Evolutionary conservation across 2,329 filamentous ascomycete genomes (phyloP), one percentile per base, ranked within the genome.

Genomic region (Alternaria longipes): DNA sequence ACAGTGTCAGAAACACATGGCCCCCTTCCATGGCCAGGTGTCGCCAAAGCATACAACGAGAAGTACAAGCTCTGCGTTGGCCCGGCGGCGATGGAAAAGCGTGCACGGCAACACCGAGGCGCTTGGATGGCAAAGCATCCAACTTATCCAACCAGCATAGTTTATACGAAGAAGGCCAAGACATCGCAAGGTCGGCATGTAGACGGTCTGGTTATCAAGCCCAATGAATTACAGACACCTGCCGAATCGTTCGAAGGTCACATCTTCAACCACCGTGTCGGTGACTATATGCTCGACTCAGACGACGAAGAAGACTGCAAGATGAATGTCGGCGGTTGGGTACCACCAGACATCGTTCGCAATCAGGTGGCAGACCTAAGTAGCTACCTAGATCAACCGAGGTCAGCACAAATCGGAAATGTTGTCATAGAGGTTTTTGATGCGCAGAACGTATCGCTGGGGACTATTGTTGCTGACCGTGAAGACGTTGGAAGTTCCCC

Each of bases 51-150:
- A 11, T 68, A 65, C 42, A 65, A 58, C n/a, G 8, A 61, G 47
- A 53, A 45, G 45, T 62, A 62, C 16, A 24, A 54, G 9, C 26
- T 47, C n/a, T 42, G 49, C 12, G 28, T 56, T 7, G 42, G 41
- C 22, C 30, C 49, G 56, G 59, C 65, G 14, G 60, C 64, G 0
- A 61, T 64, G 45, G 59, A 65, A 18, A 68, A 68, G 51, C 62
- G 64, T 6, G 59, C 20, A 9, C 46, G 62, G 8, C 46, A 62
- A 44, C 55, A 62, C 26, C 50, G 62, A 38, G 8, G 41, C 4
- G 40, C 38, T 12, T 64, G 57, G 61, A 24, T 64, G 28, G 44
- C 4, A 22, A 49, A 49, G 9, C 52, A 58, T 32, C 63, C 58
- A 24, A 28, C 14, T 14, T 58, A 65, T 51, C 60, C 63, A 5